Evolutionary conservation across 768 basidiomycete species (phyloP).

Genomic region (Leccinum longicurvipes): DNA sequence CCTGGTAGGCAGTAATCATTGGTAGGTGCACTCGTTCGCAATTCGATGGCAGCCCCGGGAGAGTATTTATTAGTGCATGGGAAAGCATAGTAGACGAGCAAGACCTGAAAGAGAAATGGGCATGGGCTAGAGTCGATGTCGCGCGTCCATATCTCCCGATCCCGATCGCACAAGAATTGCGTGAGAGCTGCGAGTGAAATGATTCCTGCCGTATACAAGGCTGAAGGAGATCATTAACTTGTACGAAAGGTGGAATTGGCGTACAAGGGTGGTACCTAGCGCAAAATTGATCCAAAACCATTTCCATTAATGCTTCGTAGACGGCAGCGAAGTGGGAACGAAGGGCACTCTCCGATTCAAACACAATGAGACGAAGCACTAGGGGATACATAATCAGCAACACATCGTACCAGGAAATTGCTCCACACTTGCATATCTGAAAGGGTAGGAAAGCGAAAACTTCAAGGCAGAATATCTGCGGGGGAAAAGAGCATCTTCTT

Average conservation of each 20-base stretch:
- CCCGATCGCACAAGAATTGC: conserved; percentile 45
- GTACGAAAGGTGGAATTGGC: not conserved
- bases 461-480: conserved; percentile 47
- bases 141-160: conserved; percentile 49
- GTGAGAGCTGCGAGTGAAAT: conserved; percentile 44
- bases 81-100: conserved; percentile 39
- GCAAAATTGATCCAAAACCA: conserved; percentile 37
- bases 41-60: conserved; percentile 6
- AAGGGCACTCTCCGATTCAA: conserved; percentile 19
- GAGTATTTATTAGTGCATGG: conserved; percentile 30
- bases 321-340: conserved; percentile 19
- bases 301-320: conserved; percentile 32
- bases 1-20: conserved; percentile 40
- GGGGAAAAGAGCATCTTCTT: conserved; percentile 29
- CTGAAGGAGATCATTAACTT: conserved; percentile 15
- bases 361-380: conserved; percentile 35
- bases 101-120: conserved; percentile 48
- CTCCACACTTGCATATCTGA: conserved; percentile 40
- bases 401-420: not conserved
- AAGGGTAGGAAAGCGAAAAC: conserved; percentile 51
- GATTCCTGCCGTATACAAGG: conserved; percentile 41
- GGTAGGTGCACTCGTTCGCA: not conserved
- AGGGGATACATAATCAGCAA: conserved; percentile 2
- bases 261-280: conserved; percentile 36
- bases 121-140: conserved; percentile 61